Percentiles rank a stretch among this genome's conserved stretches.
Evolutionary conservation across 495 filamentous ascomycete genomes (phyloP).

Genomic region (Astrothelium macrocarpum): DNA sequence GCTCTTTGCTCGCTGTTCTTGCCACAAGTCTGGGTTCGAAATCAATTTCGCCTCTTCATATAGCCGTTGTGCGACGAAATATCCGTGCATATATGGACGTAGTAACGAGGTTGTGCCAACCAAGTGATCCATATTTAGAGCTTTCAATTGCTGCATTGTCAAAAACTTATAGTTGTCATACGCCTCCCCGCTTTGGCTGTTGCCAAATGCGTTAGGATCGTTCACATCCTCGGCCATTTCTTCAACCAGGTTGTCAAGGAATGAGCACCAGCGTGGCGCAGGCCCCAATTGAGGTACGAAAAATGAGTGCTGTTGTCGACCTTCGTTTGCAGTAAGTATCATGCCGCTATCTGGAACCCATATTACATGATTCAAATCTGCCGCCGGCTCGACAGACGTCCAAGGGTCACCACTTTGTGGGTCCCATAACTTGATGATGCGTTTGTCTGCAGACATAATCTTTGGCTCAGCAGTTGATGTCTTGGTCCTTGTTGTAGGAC

Average conservation of each 20-base stretch:
- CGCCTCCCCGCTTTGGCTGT: constrained; percentile 46
- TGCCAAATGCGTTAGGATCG: constrained; percentile 54
- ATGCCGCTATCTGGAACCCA: constrained; percentile 83
- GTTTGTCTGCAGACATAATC: constrained; percentile 82
- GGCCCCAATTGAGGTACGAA: constrained; percentile 91
- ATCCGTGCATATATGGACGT: constrained; percentile 95
- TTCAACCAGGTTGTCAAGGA: constrained; percentile 93
- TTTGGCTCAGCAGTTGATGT: constrained; percentile 61
- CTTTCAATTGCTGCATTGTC: constrained; percentile 68
- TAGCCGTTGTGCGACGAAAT: constrained; percentile 84
- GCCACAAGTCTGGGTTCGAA: constrained; percentile 82
- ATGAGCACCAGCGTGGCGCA: constrained; percentile 89
- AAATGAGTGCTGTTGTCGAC: constrained; percentile 83
- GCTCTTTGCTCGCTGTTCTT: constrained; percentile 76
- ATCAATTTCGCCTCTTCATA: constrained; percentile 94
- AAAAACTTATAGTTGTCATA: constrained; percentile 99
- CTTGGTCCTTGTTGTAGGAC: constrained; percentile 55
- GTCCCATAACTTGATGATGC: constrained; percentile 97
- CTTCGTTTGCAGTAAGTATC: constrained; percentile 93
- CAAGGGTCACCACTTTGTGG: constrained; percentile 69
- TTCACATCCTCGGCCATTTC: constrained; percentile 84
- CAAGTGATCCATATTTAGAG: constrained; percentile 74
- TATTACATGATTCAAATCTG: constrained; percentile 85
- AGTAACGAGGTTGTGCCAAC: constrained; percentile 78
- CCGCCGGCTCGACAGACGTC: constrained; percentile 90